A percentile compares a stretch with the other conserved stretches of the same genome.
Evolutionary conservation across 2,329 filamentous ascomycete species (phyloP).

Genomic region (Annulohypoxylon truncatum): DNA sequence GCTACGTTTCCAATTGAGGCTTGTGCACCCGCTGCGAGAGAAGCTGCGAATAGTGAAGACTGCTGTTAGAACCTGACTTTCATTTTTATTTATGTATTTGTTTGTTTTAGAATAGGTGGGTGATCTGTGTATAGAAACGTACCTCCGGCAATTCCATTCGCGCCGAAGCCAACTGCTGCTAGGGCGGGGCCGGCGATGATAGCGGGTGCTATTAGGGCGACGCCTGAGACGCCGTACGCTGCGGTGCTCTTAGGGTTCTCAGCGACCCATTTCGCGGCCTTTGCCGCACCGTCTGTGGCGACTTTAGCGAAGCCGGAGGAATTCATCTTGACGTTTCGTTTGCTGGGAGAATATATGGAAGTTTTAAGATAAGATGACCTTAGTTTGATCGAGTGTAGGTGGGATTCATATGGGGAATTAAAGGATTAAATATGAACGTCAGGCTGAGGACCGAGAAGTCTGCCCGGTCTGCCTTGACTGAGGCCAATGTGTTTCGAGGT

Average conservation of each 20-base stretch:
- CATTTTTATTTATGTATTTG: too few relatives aligned
- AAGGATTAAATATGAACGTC: not conserved
- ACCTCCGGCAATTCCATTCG: slow-evolving; percentile 37
- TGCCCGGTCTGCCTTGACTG: not conserved
- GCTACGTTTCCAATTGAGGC: slow-evolving; percentile 41
- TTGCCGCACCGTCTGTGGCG: not conserved
- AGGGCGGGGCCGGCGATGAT: slow-evolving; percentile 26
- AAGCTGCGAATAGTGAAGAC: slow-evolving; percentile 32
- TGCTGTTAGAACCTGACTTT: too few relatives aligned
- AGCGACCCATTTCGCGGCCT: slow-evolving; percentile 22
- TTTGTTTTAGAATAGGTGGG: too few relatives aligned
- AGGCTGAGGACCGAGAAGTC: not conserved
- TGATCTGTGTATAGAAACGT: slow-evolving; percentile 19
- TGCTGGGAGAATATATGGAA: not conserved
- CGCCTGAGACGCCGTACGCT: slow-evolving; percentile 7
- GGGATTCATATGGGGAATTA: not conserved
- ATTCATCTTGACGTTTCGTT: not conserved
- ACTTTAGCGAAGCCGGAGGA: not conserved
- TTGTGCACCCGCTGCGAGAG: slow-evolving; percentile 39
- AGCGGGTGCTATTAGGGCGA: slow-evolving; percentile 27
- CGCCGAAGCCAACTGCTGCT: slow-evolving; percentile 35
- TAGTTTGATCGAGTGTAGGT: not conserved
- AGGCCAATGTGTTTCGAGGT: not conserved
- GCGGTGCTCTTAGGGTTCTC: slow-evolving; percentile 36
- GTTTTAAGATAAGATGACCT: not conserved